phyloP scores from a whole-genome alignment of 306 rosid species.

The Carpinus fangiana region DNA sequence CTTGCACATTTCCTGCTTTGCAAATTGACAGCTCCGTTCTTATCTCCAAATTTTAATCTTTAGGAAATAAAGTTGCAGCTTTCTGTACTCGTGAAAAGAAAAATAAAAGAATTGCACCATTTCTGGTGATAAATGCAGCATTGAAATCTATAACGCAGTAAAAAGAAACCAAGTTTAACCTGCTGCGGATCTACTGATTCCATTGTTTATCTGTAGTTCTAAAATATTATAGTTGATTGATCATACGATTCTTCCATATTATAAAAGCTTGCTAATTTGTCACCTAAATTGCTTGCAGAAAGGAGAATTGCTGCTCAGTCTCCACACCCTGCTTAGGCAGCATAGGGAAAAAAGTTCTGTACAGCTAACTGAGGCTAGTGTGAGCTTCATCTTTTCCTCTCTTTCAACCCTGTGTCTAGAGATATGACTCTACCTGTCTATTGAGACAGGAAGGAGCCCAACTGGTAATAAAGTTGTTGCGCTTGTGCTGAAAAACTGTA shows the following conservation, averaged over 20 bases:
- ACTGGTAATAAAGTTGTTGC: constrained; percentile 63
- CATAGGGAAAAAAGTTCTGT: constrained; percentile 61
- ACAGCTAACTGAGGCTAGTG: constrained; percentile 96
- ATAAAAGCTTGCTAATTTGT: constrained; percentile 10
- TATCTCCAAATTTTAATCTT: no score
- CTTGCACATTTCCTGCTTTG: no score
- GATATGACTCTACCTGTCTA: constrained; percentile 43
- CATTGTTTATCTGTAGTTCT: no score
- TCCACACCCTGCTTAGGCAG: constrained; percentile 68
- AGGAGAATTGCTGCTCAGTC: constrained; percentile 96
- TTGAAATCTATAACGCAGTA: no score
- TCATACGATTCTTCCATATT: not conserved
- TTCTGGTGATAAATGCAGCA: no score
- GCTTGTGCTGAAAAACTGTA: constrained; percentile 80
- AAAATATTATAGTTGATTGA: not conserved
- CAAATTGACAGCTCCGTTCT: no score
- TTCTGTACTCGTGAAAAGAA: no score
- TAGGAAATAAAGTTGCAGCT: no score
- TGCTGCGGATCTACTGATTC: no score
- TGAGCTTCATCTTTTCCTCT: constrained; percentile 47
- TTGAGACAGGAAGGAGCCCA: constrained; percentile 41
- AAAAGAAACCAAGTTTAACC: no score
- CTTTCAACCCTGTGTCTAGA: constrained; percentile 39
- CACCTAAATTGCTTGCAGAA: constrained; percentile 52
- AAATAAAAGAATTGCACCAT: no score